Base-by-base conservation (phyloP, 1,139 yeast genomes). In the Lodderomyces pseudojiufengensis region DNA sequence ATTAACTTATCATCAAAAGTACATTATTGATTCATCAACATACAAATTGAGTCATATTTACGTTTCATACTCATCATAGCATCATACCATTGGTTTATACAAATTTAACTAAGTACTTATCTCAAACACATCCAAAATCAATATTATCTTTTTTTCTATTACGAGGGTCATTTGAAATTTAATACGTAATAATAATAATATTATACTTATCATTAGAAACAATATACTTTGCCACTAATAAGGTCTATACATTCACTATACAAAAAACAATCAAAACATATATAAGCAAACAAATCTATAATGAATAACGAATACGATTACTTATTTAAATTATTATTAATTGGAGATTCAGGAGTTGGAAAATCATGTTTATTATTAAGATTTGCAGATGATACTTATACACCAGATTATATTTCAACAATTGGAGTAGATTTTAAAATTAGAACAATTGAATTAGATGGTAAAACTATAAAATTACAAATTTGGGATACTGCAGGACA, bases 401-500 rank as follows among this genome's bases (percentile, higher is more conserved):
- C 97, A 27, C 95, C 92, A 53, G 95, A 94, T 55, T 92, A 92
- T 68, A 90, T 92, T 54, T 87, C 97, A 38, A 92, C 98, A 37
- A 92, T 92, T 59, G 98, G 98, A 39, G 98, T 92, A 37, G 98
- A 92, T 60, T 92, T 92, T 72, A 92, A 92, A 68, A 92, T 92
- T 65, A 86, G 97, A 71, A 92, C 97, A 36, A 87, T 92, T 44
- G 97, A 90, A 55, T 73, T 92, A 46, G 97, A 92, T 51, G 98
- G 97, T 47, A 92, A 92, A 71, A 88, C 96, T 40, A 94, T 92
- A 60, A 92, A 92, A 70, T 75, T 94, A 54, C 98, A 92, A 67
- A 90, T 92, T 58, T 92, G 98, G 98, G 98, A 92, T 60, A 92
- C 98, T 37, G 98, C 98, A 7, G 98, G 98, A 29, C 98, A 92